Evolutionary conservation across 768 basidiomycete genomes (phyloP).

Genomic region (Grammothele lineata): DNA sequence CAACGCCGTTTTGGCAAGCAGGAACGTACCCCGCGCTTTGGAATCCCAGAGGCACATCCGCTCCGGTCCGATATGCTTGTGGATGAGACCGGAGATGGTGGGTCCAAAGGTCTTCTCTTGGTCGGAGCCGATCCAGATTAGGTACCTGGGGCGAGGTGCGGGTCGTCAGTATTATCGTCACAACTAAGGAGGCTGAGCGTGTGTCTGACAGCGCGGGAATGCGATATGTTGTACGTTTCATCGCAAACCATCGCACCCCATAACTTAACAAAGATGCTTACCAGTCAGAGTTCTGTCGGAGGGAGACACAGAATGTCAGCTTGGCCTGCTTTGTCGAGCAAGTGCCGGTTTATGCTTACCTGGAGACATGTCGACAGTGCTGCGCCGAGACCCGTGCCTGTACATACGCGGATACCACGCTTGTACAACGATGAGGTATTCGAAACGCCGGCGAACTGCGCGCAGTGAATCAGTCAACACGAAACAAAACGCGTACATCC

Average conservation of each 20-base stretch:
- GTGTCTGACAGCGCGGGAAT: conserved; percentile 9
- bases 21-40: conserved; percentile 29
- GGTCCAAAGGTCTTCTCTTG: conserved; percentile 43
- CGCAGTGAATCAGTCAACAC: not conserved
- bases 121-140: conserved; percentile 42
- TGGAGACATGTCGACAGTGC: conserved; percentile 41
- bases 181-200: not conserved
- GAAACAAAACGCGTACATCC: too few species aligned
- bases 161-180: not conserved
- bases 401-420: conserved; percentile 42
- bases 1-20: too few species aligned
- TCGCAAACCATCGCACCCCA: too few species aligned
- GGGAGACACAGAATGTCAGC: not conserved
- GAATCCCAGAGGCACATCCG: conserved; percentile 39
- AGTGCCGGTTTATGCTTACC: conserved; percentile 14
- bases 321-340: not conserved
- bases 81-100: conserved; percentile 37
- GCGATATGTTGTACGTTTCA: too few species aligned
- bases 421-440: conserved; percentile 41
- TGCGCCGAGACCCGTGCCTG: conserved; percentile 42
- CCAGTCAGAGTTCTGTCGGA: conserved; percentile 31
- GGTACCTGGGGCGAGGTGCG: conserved; percentile 26
- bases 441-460: conserved; percentile 39
- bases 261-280: conserved; percentile 16
- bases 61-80: conserved; percentile 34